phyloP scores from a whole-genome alignment of 352 stramenopile genomes.

The Globisporangium splendens region DNA sequence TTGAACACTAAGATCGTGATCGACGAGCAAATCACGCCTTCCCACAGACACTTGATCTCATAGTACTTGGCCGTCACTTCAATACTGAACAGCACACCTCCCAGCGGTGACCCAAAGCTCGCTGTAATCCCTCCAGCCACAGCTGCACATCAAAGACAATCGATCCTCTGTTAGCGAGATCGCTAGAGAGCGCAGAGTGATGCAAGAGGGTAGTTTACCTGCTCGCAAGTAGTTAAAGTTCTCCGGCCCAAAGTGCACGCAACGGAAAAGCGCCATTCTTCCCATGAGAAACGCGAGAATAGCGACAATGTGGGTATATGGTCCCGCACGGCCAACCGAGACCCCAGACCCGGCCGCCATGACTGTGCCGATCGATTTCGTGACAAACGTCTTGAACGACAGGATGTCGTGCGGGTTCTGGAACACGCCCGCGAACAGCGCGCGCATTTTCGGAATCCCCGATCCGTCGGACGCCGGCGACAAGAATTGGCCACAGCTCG shows the following conservation, averaged over 20 bases:
- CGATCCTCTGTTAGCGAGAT: not conserved
- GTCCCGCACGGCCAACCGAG: constrained; percentile 62
- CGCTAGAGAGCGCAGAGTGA: too few species aligned
- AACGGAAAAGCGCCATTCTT: constrained; percentile 62
- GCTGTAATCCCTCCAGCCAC: constrained; percentile 77
- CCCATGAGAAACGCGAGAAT: constrained; percentile 72
- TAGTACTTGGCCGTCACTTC: constrained; percentile 85
- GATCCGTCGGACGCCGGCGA: constrained; percentile 68
- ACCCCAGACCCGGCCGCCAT: constrained; percentile 60
- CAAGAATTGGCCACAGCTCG: constrained; percentile 56
- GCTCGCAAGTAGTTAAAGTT: constrained; percentile 70
- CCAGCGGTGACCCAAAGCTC: constrained; percentile 75
- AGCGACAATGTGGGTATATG: constrained; percentile 74
- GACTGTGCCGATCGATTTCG: constrained; percentile 61
- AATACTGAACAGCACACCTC: constrained; percentile 80
- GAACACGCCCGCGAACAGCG: constrained; percentile 68
- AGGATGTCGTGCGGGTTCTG: constrained; percentile 66
- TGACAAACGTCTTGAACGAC: constrained; percentile 63
- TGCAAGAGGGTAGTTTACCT: constrained; percentile 19
- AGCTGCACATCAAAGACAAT: constrained; percentile 19
- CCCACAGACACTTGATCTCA: constrained; percentile 83
- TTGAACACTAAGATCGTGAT: constrained; percentile 78
- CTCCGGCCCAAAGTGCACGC: constrained; percentile 61
- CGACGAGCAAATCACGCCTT: constrained; percentile 77
- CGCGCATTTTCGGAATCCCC: constrained; percentile 72